Evolutionary conservation across 2,329 filamentous ascomycete species (phyloP).

Genomic region (Rachicladosporium sp.): DNA sequence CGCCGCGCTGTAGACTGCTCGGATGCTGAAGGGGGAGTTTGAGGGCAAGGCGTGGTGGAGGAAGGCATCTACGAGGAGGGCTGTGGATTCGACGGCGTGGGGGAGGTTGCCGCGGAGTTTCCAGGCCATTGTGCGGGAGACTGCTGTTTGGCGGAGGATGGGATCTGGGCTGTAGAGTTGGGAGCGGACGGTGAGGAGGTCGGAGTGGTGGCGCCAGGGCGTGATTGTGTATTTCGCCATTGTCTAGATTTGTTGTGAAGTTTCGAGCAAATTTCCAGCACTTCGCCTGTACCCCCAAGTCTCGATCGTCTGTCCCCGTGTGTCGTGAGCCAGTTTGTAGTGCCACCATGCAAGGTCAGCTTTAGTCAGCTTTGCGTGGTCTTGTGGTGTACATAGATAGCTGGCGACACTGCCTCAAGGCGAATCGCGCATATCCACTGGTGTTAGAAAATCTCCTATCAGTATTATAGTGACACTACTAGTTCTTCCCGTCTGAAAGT

Average conservation of each 20-base stretch:
- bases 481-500: too few relatives aligned
- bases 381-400: too few relatives aligned
- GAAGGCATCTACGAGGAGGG: conserved; percentile 56
- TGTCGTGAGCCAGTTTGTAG: too few relatives aligned
- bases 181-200: conserved; percentile 53
- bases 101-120: conserved; percentile 63
- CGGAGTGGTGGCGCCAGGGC: conserved; percentile 55
- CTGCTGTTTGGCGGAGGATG: conserved; percentile 23
- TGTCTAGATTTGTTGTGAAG: not conserved
- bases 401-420: too few relatives aligned
- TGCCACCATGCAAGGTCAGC: too few relatives aligned
- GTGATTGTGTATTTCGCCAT: conserved; percentile 65
- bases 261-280: too few relatives aligned
- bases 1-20: conserved; percentile 60
- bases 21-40: conserved; percentile 46
- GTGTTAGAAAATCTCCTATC: too few relatives aligned
- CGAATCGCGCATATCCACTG: too few relatives aligned
- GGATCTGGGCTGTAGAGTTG: conserved; percentile 46
- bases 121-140: conserved; percentile 38
- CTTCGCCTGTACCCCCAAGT: too few relatives aligned
- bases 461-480: too few relatives aligned
- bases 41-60: conserved; percentile 45
- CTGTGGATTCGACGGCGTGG: conserved; percentile 68
- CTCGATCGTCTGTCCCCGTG: too few relatives aligned
- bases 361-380: too few relatives aligned